phyloP scores from a whole-genome alignment of 495 filamentous ascomycete species.

The Elasticomyces elasticus region DNA sequence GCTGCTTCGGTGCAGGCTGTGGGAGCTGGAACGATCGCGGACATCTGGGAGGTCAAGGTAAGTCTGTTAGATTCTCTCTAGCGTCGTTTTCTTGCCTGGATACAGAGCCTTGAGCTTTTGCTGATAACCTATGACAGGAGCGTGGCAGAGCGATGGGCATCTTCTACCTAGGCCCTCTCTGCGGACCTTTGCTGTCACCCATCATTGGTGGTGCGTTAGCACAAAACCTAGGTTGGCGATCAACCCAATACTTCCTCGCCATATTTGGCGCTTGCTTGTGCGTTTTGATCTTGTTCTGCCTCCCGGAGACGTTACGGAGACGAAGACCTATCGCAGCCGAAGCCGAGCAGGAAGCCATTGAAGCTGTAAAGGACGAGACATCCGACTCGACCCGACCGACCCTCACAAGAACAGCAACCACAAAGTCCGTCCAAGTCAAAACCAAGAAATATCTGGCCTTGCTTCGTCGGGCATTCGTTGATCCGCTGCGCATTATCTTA shows the following conservation, averaged over 20 bases:
- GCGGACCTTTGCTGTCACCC: slow-evolving; percentile 73
- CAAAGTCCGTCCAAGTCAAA: slow-evolving; percentile 47
- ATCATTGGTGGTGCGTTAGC: slow-evolving; percentile 76
- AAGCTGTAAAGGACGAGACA: slow-evolving; percentile 4
- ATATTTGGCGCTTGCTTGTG: slow-evolving; percentile 52
- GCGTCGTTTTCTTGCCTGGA: no score
- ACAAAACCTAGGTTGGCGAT: slow-evolving; percentile 65
- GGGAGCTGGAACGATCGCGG: slow-evolving; percentile 84
- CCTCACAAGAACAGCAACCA: slow-evolving; percentile 52
- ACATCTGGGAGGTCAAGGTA: slow-evolving; percentile 78
- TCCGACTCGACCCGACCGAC: slow-evolving; percentile 19
- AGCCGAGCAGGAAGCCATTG: slow-evolving; percentile 16
- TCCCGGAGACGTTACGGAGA: slow-evolving; percentile 32
- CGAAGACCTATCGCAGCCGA: slow-evolving; percentile 13
- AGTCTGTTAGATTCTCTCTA: no score
- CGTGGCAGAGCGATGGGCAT: slow-evolving; percentile 82
- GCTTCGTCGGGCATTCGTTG: slow-evolving; percentile 60
- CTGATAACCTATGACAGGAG: no score
- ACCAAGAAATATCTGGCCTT: slow-evolving; percentile 44
- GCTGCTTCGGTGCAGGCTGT: slow-evolving; percentile 85
- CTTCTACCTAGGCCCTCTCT: slow-evolving; percentile 86
- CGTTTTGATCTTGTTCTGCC: slow-evolving; percentile 40
- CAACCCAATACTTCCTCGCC: slow-evolving; percentile 78
- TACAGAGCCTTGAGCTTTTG: no score
- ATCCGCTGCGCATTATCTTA: slow-evolving; percentile 69